These are phyloP conservation scores for Dendrocalamus latiflorus DNA, from an alignment of 202 grass and related monocot genomes.

Conservation along the genomic window DNA sequence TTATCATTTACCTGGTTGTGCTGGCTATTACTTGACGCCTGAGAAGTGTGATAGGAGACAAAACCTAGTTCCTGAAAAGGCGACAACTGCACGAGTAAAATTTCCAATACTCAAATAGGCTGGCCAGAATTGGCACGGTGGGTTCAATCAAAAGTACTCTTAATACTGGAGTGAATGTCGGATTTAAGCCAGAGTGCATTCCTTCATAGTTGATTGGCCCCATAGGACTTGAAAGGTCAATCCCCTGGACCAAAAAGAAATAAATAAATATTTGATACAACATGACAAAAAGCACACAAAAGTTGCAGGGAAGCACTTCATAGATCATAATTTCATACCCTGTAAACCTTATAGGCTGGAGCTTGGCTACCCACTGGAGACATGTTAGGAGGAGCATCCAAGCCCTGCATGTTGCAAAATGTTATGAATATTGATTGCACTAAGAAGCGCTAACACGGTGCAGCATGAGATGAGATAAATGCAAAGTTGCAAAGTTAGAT, in stretches of 20 bases:
- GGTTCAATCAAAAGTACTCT: neutral
- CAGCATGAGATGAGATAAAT: too few species aligned
- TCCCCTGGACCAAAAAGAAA: constrained; percentile 35
- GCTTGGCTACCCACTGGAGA: constrained; percentile 24
- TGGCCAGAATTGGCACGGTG: neutral
- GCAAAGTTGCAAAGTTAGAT: neutral
- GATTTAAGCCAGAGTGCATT: constrained; percentile 38
- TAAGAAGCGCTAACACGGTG: neutral
- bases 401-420: constrained; percentile 31
- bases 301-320: neutral
- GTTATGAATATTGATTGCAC: neutral
- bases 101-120: neutral
- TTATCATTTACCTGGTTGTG: too few species aligned
- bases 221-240: constrained; percentile 42
- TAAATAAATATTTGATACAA: constrained; percentile 7
- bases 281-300: neutral
- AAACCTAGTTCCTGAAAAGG: constrained; percentile 32
- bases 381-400: constrained; percentile 31
- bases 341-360: constrained; percentile 35
- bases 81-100: neutral
- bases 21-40: neutral
- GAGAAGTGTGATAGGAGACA: constrained; percentile 29
- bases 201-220: constrained; percentile 45
- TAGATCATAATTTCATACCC: constrained; percentile 32
- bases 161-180: constrained; percentile 41